Base-by-base conservation (phyloP, 495 filamentous ascomycete species). In the Neurospora sp. region DNA sequence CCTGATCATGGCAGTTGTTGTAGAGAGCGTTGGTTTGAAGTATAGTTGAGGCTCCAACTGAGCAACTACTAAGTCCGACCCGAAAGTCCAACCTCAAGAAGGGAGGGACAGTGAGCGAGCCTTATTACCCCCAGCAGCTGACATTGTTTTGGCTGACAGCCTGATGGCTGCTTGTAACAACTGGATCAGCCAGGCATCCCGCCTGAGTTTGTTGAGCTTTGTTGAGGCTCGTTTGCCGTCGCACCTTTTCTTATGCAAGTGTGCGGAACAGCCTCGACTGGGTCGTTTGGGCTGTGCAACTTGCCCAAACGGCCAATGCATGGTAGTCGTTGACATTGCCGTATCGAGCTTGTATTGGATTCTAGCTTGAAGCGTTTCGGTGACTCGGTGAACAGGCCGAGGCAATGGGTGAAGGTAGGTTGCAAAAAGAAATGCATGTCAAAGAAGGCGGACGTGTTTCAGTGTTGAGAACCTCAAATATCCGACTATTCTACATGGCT, bases 1-100 rank as follows among this genome's bases (percentile, higher is more conserved):
- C 70, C 79, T 77, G 23, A 76, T 77, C 79, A 81, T 81, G 46
- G 74, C 60, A 72, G 37, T 38, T 71, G 18, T 4, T 4, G 54
- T 66, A 35, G 2, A 6, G 49, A 60, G 54, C 16, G 11, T 18
- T 66, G 20, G 49, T 7, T 66, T 66, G 23, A 27, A 27, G 12
- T 12, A 60, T 31, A 60, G 20, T 27, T 60, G 46, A 20, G 46
- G 46, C 46, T 54, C 46, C 10, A 8, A 14, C n/a, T 14, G 49
- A 31, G 44, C 44, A 49, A 54, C 46, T 54, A 23, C 46, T 11
- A 54, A 27, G 23, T 54, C 20, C 46, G 20, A 54, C 46, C 46
- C n/a, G 20, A 12, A 23, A 54, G 46, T 54, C 20, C 46, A 54
- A 8, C 12, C 27, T 35, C 12, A 9, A 18, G 14, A 37, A 66